phyloP scores from a whole-genome alignment of 1,284 basidiomycete genomes.

The Apiotrichum gamsii region DNA sequence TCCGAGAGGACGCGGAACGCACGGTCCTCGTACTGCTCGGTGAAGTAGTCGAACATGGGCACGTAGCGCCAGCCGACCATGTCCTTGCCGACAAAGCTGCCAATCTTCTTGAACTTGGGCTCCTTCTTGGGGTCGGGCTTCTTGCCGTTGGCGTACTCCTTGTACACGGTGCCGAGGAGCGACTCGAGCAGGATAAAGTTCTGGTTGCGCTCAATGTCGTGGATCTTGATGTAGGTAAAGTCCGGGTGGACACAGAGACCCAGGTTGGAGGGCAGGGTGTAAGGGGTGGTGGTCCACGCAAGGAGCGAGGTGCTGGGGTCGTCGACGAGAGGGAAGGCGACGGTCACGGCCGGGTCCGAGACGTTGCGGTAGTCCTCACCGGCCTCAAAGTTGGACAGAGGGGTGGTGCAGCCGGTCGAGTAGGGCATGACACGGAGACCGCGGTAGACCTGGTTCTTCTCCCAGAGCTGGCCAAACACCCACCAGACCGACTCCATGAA shows the following conservation, averaged over 20 bases:
- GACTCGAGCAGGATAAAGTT: conserved; percentile 92
- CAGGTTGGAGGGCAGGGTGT: conserved; percentile 95
- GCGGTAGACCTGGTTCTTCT: conserved; percentile 90
- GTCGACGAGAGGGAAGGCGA: conserved; percentile 86
- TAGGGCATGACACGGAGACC: conserved; percentile 97
- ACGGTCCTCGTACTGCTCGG: conserved; percentile 84
- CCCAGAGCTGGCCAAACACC: conserved; percentile 92
- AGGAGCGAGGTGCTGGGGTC: conserved; percentile 86
- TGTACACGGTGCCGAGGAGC: conserved; percentile 84
- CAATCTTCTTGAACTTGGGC: conserved; percentile 90
- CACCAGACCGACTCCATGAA: conserved; percentile 99
- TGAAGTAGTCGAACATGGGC: conserved; percentile 96
- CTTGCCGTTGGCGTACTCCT: conserved; percentile 61
- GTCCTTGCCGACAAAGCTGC: conserved; percentile 78
- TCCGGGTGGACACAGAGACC: conserved; percentile 94
- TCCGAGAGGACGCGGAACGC: conserved; percentile 88
- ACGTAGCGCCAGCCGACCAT: conserved; percentile 95
- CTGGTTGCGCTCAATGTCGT: conserved; percentile 78
- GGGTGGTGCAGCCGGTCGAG: conserved; percentile 92
- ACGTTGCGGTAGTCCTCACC: conserved; percentile 90
- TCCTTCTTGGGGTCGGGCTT: conserved; percentile 60
- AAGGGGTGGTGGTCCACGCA: conserved; percentile 99
- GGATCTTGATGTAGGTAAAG: conserved; percentile 94
- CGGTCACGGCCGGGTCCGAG: conserved; percentile 90
- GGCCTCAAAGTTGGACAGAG: conserved; percentile 97